phyloP scores from a whole-genome alignment of 164 flowering plant species.

The Pachysandra terminalis region DNA sequence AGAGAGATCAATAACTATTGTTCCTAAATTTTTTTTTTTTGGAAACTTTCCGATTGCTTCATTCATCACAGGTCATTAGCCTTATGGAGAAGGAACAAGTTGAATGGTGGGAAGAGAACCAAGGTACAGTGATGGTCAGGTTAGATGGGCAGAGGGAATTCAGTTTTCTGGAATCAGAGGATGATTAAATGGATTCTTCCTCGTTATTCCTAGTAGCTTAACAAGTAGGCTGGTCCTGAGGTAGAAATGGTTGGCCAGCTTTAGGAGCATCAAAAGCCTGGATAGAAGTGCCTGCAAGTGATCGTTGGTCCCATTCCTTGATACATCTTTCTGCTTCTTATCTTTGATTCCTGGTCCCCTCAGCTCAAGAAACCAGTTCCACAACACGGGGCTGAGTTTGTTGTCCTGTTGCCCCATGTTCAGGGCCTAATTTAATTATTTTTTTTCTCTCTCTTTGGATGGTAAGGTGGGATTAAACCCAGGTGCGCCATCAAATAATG shows the following conservation, averaged over 20 bases:
- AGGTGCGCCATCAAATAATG: background rate
- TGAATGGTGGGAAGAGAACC: conserved; percentile 74
- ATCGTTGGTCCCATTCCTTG: background rate
- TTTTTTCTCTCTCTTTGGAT: background rate
- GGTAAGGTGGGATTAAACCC: background rate
- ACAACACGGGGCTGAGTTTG: background rate
- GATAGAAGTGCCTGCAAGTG: background rate
- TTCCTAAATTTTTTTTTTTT: background rate
- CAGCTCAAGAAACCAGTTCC: background rate
- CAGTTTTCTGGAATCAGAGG: conserved; percentile 57
- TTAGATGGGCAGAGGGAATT: conserved; percentile 54
- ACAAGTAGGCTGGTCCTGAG: background rate
- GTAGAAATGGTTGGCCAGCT: background rate
- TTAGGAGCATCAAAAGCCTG: background rate
- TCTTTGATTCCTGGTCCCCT: background rate
- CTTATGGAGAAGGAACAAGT: conserved; percentile 64
- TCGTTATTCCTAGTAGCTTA: too few species aligned
- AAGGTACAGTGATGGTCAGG: conserved; percentile 59
- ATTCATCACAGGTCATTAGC: conserved; percentile 42
- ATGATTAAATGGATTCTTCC: conserved; percentile 28
- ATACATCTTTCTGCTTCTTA: background rate
- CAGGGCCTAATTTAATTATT: background rate
- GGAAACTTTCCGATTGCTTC: background rate
- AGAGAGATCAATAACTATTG: background rate
- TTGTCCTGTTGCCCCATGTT: background rate